Evolutionary conservation across 352 stramenopile genomes (phyloP).

Genomic region (Blastocystis sp.): DNA sequence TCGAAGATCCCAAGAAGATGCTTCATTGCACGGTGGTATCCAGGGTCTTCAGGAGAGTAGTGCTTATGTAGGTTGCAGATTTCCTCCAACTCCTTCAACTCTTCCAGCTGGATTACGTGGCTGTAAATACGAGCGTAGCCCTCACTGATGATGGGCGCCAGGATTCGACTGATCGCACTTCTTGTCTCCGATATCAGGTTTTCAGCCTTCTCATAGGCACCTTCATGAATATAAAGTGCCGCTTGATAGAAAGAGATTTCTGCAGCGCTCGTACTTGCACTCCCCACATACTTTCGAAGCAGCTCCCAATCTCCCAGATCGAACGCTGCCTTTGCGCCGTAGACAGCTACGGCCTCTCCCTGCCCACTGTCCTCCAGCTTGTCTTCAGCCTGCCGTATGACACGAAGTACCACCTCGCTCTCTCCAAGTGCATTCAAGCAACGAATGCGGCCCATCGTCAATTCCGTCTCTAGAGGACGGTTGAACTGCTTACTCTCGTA

Average conservation of each 20-base stretch:
- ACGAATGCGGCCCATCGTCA: constrained; percentile 89
- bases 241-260: constrained; percentile 77
- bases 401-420: constrained; percentile 74
- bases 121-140: constrained; percentile 90
- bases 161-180: constrained; percentile 82
- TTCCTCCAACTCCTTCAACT: constrained; percentile 92
- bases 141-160: constrained; percentile 88
- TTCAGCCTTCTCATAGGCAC: constrained; percentile 82
- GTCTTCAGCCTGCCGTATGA: constrained; percentile 55
- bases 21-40: constrained; percentile 62
- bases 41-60: constrained; percentile 63
- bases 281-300: constrained; percentile 68
- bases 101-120: constrained; percentile 90
- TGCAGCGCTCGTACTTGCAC: constrained; percentile 57
- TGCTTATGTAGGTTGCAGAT: constrained; percentile 87
- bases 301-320: constrained; percentile 75
- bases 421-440: constrained; percentile 90
- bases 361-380: constrained; percentile 65
- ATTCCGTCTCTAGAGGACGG: constrained; percentile 74
- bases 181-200: constrained; percentile 81
- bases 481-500: constrained; percentile 79
- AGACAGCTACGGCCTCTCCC: constrained; percentile 63
- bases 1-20: constrained; percentile 71
- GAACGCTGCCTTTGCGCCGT: constrained; percentile 73
- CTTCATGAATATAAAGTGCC: constrained; percentile 84